phyloP scores from a whole-genome alignment of 2,329 filamentous ascomycete species.

The Penicillium sp. region DNA sequence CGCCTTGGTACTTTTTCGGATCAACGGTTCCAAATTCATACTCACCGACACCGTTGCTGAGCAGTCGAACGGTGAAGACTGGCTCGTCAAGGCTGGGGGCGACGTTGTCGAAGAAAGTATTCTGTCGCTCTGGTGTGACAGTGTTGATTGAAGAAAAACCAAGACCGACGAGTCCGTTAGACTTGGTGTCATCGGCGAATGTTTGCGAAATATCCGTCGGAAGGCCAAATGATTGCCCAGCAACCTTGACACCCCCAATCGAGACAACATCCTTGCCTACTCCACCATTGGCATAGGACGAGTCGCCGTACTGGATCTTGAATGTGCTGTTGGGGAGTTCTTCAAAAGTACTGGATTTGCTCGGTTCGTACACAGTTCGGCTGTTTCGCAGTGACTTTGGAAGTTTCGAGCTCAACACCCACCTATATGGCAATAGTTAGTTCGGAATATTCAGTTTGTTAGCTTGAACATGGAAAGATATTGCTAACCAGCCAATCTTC shows the following conservation, averaged over 20 bases:
- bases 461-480: not conserved
- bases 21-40: constrained; percentile 77
- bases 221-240: constrained; percentile 66
- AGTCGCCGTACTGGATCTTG: constrained; percentile 68
- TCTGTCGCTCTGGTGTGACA: constrained; percentile 61
- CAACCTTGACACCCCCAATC: constrained; percentile 64
- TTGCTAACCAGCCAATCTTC: not conserved
- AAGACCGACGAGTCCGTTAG: constrained; percentile 69
- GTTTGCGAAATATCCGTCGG: constrained; percentile 59
- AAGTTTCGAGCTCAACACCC: constrained; percentile 68
- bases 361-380: constrained; percentile 58
- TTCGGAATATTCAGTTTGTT: not conserved
- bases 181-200: constrained; percentile 61
- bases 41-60: constrained; percentile 58
- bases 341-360: constrained; percentile 54
- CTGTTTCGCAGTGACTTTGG: constrained; percentile 44
- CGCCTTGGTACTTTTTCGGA: constrained; percentile 59
- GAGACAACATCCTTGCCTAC: constrained; percentile 68
- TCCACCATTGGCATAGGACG: constrained; percentile 59
- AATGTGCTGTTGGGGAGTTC: constrained; percentile 55
- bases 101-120: constrained; percentile 74
- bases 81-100: constrained; percentile 61
- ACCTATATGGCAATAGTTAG: constrained; percentile 45
- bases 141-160: constrained; percentile 67
- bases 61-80: constrained; percentile 70